Percentiles rank a stretch among this genome's conserved stretches.
These are phyloP conservation scores for Solioccasus polychromus DNA, from an alignment of 768 basidiomycete species.

Conservation along the genomic window DNA sequence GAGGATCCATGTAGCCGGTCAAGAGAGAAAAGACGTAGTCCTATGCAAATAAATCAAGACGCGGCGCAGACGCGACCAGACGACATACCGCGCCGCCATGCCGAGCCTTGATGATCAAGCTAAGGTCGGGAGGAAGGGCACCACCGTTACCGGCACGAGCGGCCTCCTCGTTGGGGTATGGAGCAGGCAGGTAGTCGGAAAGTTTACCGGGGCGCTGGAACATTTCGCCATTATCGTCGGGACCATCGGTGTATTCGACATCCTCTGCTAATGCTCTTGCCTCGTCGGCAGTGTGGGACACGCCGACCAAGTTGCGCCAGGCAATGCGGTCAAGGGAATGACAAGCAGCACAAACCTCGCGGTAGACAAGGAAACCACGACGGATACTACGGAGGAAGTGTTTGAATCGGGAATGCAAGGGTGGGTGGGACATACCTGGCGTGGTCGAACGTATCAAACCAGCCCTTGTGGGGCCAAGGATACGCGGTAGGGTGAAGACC, in stretches of 20 bases:
- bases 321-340: constrained; percentile 99
- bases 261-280: constrained; percentile 91
- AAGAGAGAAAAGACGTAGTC: constrained; percentile 97
- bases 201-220: constrained; percentile 98
- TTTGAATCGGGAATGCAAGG: constrained; percentile 8
- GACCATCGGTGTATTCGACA: constrained; percentile 94
- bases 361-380: constrained; percentile 95
- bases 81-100: constrained; percentile 88
- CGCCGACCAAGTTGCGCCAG: constrained; percentile 98
- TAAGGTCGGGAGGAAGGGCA: constrained; percentile 95
- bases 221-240: constrained; percentile 94
- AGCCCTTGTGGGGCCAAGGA: constrained; percentile 91
- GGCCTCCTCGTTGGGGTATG: constrained; percentile 98
- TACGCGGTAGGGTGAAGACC: constrained; percentile 85
- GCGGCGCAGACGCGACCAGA: neutral
- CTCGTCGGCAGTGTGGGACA: constrained; percentile 94
- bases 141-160: constrained; percentile 92
- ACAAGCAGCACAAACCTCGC: constrained; percentile 98
- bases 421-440: constrained; percentile 63
- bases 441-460: constrained; percentile 92
- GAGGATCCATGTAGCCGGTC: constrained; percentile 95
- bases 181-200: constrained; percentile 91
- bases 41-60: constrained; percentile 37
- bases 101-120: constrained; percentile 95
- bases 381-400: constrained; percentile 63